A percentile compares a stretch with the other conserved stretches of the same genome.
Evolutionary conservation across 2,329 filamentous ascomycete genomes (phyloP).

Genomic region (Pestalotiopsis sp.): DNA sequence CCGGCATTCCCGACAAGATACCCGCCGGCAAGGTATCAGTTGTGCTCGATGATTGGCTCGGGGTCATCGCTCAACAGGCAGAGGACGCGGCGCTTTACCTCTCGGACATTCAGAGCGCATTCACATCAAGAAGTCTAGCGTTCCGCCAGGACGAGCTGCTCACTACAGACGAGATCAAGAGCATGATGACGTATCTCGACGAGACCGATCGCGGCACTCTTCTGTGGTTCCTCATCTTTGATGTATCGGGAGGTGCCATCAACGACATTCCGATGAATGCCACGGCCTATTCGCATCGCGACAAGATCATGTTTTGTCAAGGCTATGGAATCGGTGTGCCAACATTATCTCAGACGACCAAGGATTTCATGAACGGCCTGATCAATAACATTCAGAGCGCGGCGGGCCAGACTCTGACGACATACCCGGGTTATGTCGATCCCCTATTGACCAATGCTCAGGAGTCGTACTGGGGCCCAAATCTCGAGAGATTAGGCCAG

Average conservation of each 20-base stretch:
- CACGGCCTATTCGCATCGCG: conserved; percentile 65
- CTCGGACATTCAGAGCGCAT: conserved; percentile 49
- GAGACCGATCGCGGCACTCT: conserved; percentile 49
- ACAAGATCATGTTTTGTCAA: conserved; percentile 66
- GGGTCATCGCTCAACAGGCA: conserved; percentile 54
- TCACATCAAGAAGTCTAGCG: conserved; percentile 61
- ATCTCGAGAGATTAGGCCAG: conserved; percentile 46
- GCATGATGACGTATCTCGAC: conserved; percentile 58
- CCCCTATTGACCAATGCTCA: conserved; percentile 49
- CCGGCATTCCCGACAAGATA: conserved; percentile 50
- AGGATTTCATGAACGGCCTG: conserved; percentile 53
- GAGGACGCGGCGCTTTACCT: conserved; percentile 51
- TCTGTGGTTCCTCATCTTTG: conserved; percentile 65
- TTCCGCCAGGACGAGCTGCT: conserved; percentile 54
- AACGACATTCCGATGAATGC: conserved; percentile 56
- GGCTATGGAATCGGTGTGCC: conserved; percentile 59
- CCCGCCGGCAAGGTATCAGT: conserved; percentile 45
- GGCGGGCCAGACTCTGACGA: conserved; percentile 43
- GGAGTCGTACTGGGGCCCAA: conserved; percentile 57
- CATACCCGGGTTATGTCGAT: conserved; percentile 68
- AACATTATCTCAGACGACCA: conserved; percentile 46
- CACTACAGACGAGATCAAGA: conserved; percentile 43
- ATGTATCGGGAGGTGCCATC: conserved; percentile 62
- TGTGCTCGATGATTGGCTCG: conserved; percentile 65
- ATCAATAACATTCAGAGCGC: conserved; percentile 44